Base-by-base conservation (phyloP, 495 filamentous ascomycete genomes). In the Aspergillus asperescens region DNA sequence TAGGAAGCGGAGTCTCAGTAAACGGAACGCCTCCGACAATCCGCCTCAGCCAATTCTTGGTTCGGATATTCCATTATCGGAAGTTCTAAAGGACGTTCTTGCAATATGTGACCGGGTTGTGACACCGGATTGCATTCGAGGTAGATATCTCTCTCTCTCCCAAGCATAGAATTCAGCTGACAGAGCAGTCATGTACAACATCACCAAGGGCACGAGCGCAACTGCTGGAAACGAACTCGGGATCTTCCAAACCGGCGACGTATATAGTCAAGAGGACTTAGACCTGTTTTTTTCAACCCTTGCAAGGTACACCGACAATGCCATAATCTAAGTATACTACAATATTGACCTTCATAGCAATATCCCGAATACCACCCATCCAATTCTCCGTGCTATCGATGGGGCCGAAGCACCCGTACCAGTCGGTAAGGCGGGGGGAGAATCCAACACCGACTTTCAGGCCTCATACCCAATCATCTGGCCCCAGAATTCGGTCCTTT, bases 401-500 rank as follows among this genome's bases (percentile, higher is more conserved):
- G 77, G 76, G 18, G 70, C 57, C 8, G 32, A 53, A 13, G 66
- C 67, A n/a, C 69, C 73, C 6, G 68, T 62, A 7, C 12, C 51
- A 0, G n/a, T 55, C 0, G n/a, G 46, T 25, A 62, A 68, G 12
- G 72, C 71, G 12, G 71, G 70, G 0, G 22, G 22, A 5, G 79
- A 82, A 54, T 79, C 78, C 0, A 72, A 72, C 40, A 57, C 80
- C 0, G 79, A 82, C 48, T 69, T 82, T 45, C 68, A 80, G 52
- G 65, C 76, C 40, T 72, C 72, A 0, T 78, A 79, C 55, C 64
- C 75, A 0, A 57, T 75, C 18, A 74, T 84, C 62, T 82, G 74
- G 62, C 82, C 82, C 0, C 82, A 85, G 56, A 77, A 74, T 18
- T 72, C 75, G 0, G 71, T 81, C 9, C 67, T 86, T 12, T 84